phyloP scores from a whole-genome alignment of 306 rosid species.

The Castanea crenata region DNA sequence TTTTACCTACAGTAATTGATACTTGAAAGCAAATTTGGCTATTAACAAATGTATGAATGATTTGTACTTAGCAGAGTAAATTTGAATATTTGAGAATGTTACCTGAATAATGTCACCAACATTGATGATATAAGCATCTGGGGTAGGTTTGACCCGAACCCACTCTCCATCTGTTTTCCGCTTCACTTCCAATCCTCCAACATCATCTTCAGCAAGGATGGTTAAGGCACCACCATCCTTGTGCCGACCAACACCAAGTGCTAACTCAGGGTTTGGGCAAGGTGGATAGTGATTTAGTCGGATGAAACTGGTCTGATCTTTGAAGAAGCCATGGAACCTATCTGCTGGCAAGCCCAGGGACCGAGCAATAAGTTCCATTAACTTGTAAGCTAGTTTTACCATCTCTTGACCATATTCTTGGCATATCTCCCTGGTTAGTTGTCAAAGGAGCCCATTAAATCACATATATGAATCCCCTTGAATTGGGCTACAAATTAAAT shows the following conservation, averaged over 20 bases:
- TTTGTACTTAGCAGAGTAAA: too few species aligned
- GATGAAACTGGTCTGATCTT: slow-evolving; percentile 40
- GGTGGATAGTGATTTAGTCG: slow-evolving; percentile 62
- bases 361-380: slow-evolving; percentile 52
- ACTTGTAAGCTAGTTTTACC: slow-evolving; percentile 39
- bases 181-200: slow-evolving; percentile 65
- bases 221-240: slow-evolving; percentile 57
- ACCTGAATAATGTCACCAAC: slow-evolving; percentile 65
- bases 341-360: slow-evolving; percentile 54
- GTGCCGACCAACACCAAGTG: slow-evolving; percentile 65
- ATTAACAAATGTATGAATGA: too few species aligned
- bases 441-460: background rate
- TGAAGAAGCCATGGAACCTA: slow-evolving; percentile 43
- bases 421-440: slow-evolving; percentile 29
- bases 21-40: background rate
- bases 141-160: slow-evolving; percentile 55
- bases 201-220: slow-evolving; percentile 59
- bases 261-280: slow-evolving; percentile 56
- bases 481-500: background rate
- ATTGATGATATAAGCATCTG: slow-evolving; percentile 57
- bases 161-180: slow-evolving; percentile 56
- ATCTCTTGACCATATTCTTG: slow-evolving; percentile 48
- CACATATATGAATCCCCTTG: background rate
- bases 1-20: too few species aligned
- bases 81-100: background rate